A percentile compares a stretch with the other conserved stretches of the same genome.
Evolutionary conservation across 2,329 filamentous ascomycete genomes (phyloP).

Genomic region (Aspergillus thermomutatus): DNA sequence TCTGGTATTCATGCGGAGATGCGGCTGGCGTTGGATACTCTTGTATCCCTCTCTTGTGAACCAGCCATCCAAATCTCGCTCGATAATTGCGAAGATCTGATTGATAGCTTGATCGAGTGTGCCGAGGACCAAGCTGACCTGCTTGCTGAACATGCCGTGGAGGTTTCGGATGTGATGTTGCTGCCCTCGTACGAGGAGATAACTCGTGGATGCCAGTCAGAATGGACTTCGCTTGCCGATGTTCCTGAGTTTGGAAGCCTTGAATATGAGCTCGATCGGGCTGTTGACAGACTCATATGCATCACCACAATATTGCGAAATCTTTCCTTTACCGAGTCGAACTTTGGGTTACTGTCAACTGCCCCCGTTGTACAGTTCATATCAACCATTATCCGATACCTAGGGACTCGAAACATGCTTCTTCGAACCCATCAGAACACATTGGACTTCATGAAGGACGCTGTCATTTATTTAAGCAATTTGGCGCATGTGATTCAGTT

Average conservation of each 20-base stretch:
- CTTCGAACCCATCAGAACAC: conserved; percentile 79
- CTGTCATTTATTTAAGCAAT: conserved; percentile 85
- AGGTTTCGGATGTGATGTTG: conserved; percentile 82
- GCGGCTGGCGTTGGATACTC: conserved; percentile 80
- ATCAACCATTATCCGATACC: conserved; percentile 75
- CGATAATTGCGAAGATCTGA: conserved; percentile 76
- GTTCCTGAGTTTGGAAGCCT: conserved; percentile 69
- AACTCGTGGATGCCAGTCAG: conserved; percentile 70
- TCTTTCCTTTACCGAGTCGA: conserved; percentile 78
- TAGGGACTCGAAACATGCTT: conserved; percentile 86
- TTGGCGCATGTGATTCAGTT: conserved; percentile 76
- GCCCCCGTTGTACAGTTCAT: conserved; percentile 77
- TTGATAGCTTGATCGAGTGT: conserved; percentile 85
- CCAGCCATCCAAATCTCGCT: conserved; percentile 63
- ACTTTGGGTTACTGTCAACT: conserved; percentile 72
- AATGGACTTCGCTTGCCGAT: conserved; percentile 69
- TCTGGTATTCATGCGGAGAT: conserved; percentile 87
- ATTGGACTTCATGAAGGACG: conserved; percentile 95
- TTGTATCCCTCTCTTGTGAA: conserved; percentile 69
- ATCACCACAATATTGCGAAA: conserved; percentile 92
- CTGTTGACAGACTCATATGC: conserved; percentile 82
- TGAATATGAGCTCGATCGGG: conserved; percentile 78
- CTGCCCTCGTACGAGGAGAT: conserved; percentile 86
- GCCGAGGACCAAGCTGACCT: conserved; percentile 84
- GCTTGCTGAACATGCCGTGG: conserved; percentile 77